These are phyloP conservation scores for Amphicarpaea edgeworthii DNA, from an alignment of 306 rosid genomes.

Conservation along the genomic window DNA sequence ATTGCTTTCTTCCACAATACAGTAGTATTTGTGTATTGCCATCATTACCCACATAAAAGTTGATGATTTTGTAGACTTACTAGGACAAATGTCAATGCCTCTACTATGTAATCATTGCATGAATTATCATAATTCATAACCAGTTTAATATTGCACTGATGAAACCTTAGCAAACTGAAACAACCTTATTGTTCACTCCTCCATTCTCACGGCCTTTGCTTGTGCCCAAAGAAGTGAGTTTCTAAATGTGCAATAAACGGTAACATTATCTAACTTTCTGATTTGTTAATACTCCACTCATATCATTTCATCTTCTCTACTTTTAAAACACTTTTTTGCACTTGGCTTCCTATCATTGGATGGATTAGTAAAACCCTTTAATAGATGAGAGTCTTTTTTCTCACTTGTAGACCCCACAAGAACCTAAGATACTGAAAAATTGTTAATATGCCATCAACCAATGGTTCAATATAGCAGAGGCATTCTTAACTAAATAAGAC, in stretches of 20 bases:
- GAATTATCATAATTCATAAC: conserved; percentile 36
- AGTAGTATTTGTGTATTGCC: background rate
- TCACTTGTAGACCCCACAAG: conserved; percentile 58
- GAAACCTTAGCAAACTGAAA: conserved; percentile 5
- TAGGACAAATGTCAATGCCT: background rate
- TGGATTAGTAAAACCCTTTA: conserved; percentile 9
- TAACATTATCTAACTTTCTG: background rate
- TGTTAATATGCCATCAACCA: conserved; percentile 40
- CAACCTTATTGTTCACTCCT: conserved; percentile 46
- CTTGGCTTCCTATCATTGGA: conserved; percentile 12
- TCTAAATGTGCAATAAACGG: background rate
- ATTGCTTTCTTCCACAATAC: too few relatives aligned
- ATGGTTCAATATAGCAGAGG: background rate
- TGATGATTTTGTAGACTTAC: conserved; percentile 4
- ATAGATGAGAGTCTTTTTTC: conserved; percentile 37
- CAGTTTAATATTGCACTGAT: background rate
- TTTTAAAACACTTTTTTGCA: background rate
- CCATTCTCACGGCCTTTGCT: conserved; percentile 35
- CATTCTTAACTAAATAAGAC: background rate
- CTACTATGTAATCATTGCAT: conserved; percentile 36
- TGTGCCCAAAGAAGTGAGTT: conserved; percentile 40
- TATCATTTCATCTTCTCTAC: background rate
- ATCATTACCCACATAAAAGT: conserved; percentile 9
- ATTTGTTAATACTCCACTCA: background rate
- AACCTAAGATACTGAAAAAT: conserved; percentile 46